Conservation (phyloP, 2,329 filamentous ascomycete species). For the Colletotrichum sp. region DNA sequence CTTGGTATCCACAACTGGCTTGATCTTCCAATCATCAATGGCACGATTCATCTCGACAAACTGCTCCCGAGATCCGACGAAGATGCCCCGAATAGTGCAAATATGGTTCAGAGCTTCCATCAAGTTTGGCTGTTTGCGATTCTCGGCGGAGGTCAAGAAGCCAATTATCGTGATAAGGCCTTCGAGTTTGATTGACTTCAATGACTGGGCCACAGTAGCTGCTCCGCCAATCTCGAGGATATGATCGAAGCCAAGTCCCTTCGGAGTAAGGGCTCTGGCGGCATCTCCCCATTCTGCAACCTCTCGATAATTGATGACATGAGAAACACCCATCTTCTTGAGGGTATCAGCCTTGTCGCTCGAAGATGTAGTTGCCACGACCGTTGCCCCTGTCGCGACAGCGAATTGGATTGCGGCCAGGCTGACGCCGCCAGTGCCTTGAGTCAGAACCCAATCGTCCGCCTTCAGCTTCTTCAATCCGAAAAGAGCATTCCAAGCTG, state of each 20-base stretch:
- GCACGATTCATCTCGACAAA: neutral
- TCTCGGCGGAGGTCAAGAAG: neutral
- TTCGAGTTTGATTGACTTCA: neutral
- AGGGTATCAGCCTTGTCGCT: constrained; percentile 52
- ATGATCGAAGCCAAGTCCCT: neutral
- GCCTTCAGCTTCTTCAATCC: constrained; percentile 38
- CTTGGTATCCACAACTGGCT: fast-evolving
- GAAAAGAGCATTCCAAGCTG: constrained; percentile 23
- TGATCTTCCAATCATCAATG: neutral
- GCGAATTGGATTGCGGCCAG: constrained; percentile 50
- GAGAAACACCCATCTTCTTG: constrained; percentile 57
- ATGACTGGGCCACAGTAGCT: neutral
- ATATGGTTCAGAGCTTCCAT: neutral
- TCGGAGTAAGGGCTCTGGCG: constrained; percentile 50
- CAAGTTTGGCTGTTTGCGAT: neutral
- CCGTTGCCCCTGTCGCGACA: constrained; percentile 54
- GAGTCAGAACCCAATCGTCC: constrained; percentile 51
- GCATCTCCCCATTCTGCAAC: constrained; percentile 58
- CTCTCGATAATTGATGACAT: constrained; percentile 62
- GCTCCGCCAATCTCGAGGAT: neutral
- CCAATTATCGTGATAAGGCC: neutral
- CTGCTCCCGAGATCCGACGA: neutral
- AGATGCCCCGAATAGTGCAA: neutral
- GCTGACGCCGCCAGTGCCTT: constrained; percentile 58
- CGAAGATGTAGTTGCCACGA: constrained; percentile 63